phyloP scores from a whole-genome alignment of 495 filamentous ascomycete genomes.

The Tuber melanosporum region DNA sequence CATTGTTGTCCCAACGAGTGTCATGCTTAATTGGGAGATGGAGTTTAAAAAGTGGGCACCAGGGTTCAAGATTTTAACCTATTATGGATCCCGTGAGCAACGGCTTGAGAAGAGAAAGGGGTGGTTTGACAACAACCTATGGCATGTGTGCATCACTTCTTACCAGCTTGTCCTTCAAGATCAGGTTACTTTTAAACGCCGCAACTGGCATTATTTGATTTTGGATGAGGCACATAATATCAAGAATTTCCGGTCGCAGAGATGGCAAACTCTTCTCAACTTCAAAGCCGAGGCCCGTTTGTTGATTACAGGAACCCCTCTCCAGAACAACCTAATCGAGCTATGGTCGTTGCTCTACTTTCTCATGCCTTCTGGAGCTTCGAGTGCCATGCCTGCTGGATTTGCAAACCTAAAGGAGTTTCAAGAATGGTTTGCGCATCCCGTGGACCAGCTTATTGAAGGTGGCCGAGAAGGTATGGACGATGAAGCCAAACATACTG shows the following conservation, averaged over 20 bases:
- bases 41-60: slow-evolving; percentile 99
- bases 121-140: slow-evolving; percentile 82
- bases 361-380: slow-evolving; percentile 78
- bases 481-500: slow-evolving; percentile 78
- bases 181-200: slow-evolving; percentile 81
- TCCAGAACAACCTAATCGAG: slow-evolving; percentile 96
- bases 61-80: slow-evolving; percentile 95
- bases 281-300: slow-evolving; percentile 83
- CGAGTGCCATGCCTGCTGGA: slow-evolving; percentile 63
- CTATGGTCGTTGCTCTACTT: slow-evolving; percentile 97
- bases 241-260: slow-evolving; percentile 95
- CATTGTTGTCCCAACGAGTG: slow-evolving; percentile 93
- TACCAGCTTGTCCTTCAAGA: slow-evolving; percentile 95
- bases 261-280: slow-evolving; percentile 89
- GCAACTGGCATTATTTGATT: slow-evolving; percentile 97
- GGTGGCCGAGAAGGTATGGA: slow-evolving; percentile 90
- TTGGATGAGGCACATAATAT: slow-evolving; percentile 99
- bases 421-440: slow-evolving; percentile 84
- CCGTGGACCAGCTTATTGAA: slow-evolving; percentile 90
- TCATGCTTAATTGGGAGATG: slow-evolving; percentile 99
- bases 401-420: slow-evolving; percentile 90
- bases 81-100: slow-evolving; percentile 91
- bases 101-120: slow-evolving; percentile 81
- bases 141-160: slow-evolving; percentile 95
- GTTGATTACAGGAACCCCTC: slow-evolving; percentile 86